Evolutionary conservation across 306 rosid genomes (phyloP), one percentile per base, ranked within the genome.

Genomic region (Adenanthera pavonina): DNA sequence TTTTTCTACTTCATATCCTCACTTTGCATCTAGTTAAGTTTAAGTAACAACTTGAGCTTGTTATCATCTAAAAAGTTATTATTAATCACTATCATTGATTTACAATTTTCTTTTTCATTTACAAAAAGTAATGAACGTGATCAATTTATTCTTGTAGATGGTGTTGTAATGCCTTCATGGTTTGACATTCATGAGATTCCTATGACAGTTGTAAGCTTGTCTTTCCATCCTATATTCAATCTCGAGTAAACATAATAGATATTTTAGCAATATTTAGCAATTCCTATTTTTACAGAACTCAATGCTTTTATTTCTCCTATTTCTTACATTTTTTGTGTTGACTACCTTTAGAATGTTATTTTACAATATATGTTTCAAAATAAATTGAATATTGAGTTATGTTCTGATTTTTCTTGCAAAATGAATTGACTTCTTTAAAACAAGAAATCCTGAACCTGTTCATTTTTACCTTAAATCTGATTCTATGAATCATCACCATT

Each of bases 181-280:
- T 94, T 92, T 86, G 98, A 94, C 88, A 86, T 90, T 78, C 91
- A 79, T 1, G 94, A 94, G 81, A 88, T 92, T 88, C 97, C 97
- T 20, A 72, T 90, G 41, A 90, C 94, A 10, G 87, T 90, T 78
- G 97, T 92, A 83, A 92, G 93, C 86, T 30, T 9, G 61, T 75
- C 51, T 77, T 78, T 36, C 69, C 62, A 20, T 70, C 34, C 69
- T 67, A 49, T 54, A 11, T 35, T 17, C 49, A 34, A 53, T 65
- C 71, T 35, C 54, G 59, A 75, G 62, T 36, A 72, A 60, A 70
- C 40, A 61, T 41, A 11, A 64, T 71, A 8, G 69, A 52, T 41
- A 10, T 0, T 17, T 20, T 25, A 33, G 44, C 47, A 49, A n/a
- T 30, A 35, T 44, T 2, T 43, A 17, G 38, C 10, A 7, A 41